phyloP scores from a whole-genome alignment of 2,329 filamentous ascomycete genomes.

The Ceratocystis colombiana region DNA sequence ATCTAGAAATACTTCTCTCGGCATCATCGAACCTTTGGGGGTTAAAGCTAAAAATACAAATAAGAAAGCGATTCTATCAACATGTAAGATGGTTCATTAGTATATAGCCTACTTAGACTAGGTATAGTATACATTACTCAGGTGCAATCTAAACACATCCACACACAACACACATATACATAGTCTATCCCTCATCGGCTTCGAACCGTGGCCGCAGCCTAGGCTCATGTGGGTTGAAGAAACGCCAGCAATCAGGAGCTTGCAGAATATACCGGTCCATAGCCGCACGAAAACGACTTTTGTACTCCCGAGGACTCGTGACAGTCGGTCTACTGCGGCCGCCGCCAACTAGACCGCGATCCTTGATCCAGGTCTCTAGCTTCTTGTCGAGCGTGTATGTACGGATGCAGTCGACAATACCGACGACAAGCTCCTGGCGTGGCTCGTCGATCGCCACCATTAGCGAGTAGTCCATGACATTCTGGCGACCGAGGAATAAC shows the following conservation, averaged over 20 bases:
- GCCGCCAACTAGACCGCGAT: slow-evolving; percentile 70
- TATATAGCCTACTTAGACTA: too few species aligned
- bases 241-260: slow-evolving; percentile 66
- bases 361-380: slow-evolving; percentile 99
- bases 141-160: too few species aligned
- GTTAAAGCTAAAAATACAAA: too few species aligned
- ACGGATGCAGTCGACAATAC: slow-evolving; percentile 95
- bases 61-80: background rate
- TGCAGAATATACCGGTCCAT: slow-evolving; percentile 84
- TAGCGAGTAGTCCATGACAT: slow-evolving; percentile 97
- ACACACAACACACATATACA: background rate
- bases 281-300: slow-evolving; percentile 86
- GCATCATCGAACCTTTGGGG: too few species aligned
- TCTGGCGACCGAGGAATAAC: slow-evolving; percentile 82
- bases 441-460: slow-evolving; percentile 96
- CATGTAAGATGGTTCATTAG: background rate
- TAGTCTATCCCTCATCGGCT: slow-evolving; percentile 3
- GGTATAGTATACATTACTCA: too few species aligned
- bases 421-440: slow-evolving; percentile 83
- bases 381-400: slow-evolving; percentile 99
- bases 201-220: slow-evolving; percentile 16
- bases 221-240: slow-evolving; percentile 35
- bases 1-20: too few species aligned
- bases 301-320: slow-evolving; percentile 95
- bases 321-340: slow-evolving; percentile 82